phyloP scores from a whole-genome alignment of 2,329 filamentous ascomycete genomes.

The Fusarium praegraminearum region DNA sequence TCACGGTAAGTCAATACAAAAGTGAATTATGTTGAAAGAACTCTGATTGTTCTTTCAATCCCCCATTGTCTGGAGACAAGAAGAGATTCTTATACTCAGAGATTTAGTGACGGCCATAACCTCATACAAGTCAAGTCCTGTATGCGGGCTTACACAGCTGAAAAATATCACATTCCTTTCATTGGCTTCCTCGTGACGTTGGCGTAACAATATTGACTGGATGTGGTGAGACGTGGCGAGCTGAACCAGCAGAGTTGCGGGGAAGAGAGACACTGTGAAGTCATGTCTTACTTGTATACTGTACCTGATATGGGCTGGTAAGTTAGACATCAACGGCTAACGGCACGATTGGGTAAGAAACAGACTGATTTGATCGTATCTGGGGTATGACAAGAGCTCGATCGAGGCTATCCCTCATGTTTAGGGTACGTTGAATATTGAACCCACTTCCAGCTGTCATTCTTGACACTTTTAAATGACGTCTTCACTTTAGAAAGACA shows the following conservation, averaged over 20 bases:
- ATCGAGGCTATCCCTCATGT: background rate
- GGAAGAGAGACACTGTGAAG: background rate
- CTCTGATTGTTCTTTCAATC: background rate
- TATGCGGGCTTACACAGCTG: slow-evolving; percentile 4
- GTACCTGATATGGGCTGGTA: fast-evolving
- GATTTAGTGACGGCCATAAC: fast-evolving
- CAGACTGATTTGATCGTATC: fast-evolving
- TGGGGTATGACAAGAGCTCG: background rate
- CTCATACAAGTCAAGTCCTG: background rate
- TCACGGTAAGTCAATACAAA: no score
- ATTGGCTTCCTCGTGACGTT: background rate
- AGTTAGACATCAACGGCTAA: fast-evolving
- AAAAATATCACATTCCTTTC: slow-evolving; percentile 3
- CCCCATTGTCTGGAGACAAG: fast-evolving
- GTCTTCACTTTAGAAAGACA: background rate
- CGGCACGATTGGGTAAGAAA: background rate
- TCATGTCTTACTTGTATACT: background rate
- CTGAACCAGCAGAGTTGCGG: background rate
- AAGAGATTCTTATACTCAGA: background rate
- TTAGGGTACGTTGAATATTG: background rate
- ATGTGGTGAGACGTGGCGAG: slow-evolving; percentile 1
- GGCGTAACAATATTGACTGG: slow-evolving; percentile 1
- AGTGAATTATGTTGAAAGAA: background rate
- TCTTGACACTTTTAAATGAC: background rate
- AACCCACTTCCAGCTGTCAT: background rate